Conservation (phyloP, 352 stramenopile genomes). For the Phytopythium ostracodes region DNA sequence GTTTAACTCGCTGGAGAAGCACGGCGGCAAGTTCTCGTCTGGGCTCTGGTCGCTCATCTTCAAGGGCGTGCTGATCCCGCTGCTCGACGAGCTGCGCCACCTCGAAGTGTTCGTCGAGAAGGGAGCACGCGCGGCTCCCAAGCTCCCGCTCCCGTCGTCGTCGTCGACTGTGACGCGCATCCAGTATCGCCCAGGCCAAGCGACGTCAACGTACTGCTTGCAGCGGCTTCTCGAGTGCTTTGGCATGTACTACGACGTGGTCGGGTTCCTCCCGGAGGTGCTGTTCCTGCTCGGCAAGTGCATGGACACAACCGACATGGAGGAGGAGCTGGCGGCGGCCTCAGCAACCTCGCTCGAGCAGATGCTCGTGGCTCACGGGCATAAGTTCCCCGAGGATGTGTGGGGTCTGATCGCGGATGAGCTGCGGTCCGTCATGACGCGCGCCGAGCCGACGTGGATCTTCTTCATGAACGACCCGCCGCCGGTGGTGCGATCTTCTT, state of each 20-base stretch:
- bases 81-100: conserved; percentile 75
- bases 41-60: conserved; percentile 84
- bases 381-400: conserved; percentile 77
- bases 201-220: conserved; percentile 62
- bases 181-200: conserved; percentile 37
- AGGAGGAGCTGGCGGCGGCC: conserved; percentile 64
- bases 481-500: background rate
- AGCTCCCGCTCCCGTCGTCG: conserved; percentile 32
- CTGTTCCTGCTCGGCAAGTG: conserved; percentile 73
- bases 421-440: conserved; percentile 69
- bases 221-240: conserved; percentile 67
- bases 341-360: conserved; percentile 54
- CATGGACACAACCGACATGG: conserved; percentile 67
- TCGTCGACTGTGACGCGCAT: conserved; percentile 18
- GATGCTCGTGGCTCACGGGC: conserved; percentile 66
- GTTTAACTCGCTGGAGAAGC: conserved; percentile 64
- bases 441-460: conserved; percentile 71
- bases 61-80: conserved; percentile 79
- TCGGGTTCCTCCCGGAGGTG: conserved; percentile 74
- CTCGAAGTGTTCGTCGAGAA: conserved; percentile 62
- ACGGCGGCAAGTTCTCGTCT: conserved; percentile 67
- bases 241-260: conserved; percentile 73
- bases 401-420: conserved; percentile 82
- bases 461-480: conserved; percentile 40
- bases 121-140: conserved; percentile 25